Percentiles rank a stretch among this genome's conserved stretches.
Evolutionary conservation across 139 green algal species (phyloP).

Genomic region (Micractinium sp.): DNA sequence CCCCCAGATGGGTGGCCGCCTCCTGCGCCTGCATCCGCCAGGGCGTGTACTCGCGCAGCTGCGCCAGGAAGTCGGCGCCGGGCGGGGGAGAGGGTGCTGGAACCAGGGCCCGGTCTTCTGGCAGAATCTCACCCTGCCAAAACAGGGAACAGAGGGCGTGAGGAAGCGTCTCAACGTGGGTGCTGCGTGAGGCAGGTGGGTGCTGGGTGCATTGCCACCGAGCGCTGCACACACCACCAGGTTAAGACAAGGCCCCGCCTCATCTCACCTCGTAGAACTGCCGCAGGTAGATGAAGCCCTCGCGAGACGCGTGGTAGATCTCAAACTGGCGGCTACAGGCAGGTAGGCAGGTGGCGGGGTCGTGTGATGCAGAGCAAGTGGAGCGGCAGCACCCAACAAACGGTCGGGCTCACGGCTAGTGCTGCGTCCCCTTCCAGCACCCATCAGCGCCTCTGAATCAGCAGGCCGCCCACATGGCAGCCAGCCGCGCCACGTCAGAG

Average conservation of each 20-base stretch:
- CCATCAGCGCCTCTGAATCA: neutral
- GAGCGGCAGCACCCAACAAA: neutral
- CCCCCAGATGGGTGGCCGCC: slow-evolving; percentile 20
- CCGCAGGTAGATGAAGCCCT: slow-evolving; percentile 78
- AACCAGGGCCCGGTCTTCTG: slow-evolving; percentile 45
- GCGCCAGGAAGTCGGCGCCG: slow-evolving; percentile 61
- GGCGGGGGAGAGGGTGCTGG: slow-evolving; percentile 29
- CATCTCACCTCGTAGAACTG: slow-evolving; percentile 49
- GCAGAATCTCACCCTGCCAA: slow-evolving; percentile 66
- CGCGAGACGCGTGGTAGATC: slow-evolving; percentile 67
- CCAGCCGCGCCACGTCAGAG: neutral
- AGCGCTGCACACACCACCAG: too few species aligned
- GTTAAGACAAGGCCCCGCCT: neutral
- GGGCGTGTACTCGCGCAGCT: slow-evolving; percentile 63
- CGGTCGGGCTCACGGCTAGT: neutral
- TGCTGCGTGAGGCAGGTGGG: neutral
- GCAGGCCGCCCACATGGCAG: neutral
- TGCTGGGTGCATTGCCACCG: too few species aligned
- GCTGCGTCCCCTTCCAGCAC: neutral
- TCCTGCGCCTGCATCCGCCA: slow-evolving; percentile 49
- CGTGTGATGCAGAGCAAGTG: neutral
- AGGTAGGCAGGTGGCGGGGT: neutral
- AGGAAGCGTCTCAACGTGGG: neutral
- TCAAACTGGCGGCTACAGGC: slow-evolving; percentile 49
- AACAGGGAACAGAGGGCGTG: neutral